phyloP scores from a whole-genome alignment of 768 basidiomycete genomes.

The Tulasnella sp. region DNA sequence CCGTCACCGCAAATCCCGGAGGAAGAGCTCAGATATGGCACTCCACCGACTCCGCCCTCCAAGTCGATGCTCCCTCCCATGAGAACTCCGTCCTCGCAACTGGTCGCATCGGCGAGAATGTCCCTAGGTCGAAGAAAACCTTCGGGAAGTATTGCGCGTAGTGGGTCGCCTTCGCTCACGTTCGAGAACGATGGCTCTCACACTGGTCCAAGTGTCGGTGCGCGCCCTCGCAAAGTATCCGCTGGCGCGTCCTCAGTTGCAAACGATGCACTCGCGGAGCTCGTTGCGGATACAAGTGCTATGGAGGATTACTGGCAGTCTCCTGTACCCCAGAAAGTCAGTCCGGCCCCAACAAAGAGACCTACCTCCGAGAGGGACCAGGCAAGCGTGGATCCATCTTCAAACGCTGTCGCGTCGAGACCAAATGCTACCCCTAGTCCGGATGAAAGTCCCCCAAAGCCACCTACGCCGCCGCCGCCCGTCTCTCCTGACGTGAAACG shows the following conservation, averaged over 20 bases:
- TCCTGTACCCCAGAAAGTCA: not conserved
- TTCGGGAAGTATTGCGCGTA: not conserved
- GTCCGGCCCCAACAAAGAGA: not conserved
- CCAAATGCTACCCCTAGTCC: not conserved
- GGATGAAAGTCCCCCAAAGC: constrained; percentile 1
- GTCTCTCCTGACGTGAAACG: constrained; percentile 64
- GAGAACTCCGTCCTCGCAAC: not conserved
- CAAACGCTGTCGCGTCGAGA: not conserved
- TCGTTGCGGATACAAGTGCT: not conserved
- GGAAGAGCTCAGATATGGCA: constrained; percentile 12
- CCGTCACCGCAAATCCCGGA: constrained; percentile 15
- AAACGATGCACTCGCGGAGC: not conserved
- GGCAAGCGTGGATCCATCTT: not conserved
- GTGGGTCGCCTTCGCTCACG: not conserved
- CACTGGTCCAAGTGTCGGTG: not conserved
- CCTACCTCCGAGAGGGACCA: not conserved
- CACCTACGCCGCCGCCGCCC: not conserved
- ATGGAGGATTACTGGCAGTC: not conserved
- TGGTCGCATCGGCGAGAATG: constrained; percentile 1
- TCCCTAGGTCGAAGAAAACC: not conserved
- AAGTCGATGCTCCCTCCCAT: not conserved
- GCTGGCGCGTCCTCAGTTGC: constrained; percentile 30
- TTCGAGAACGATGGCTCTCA: not conserved
- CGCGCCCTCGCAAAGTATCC: constrained; percentile 30
- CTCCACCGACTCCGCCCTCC: not conserved